Evolutionary conservation across 2,329 filamentous ascomycete species (phyloP).

Genomic region (Colletotrichum aenigma): DNA sequence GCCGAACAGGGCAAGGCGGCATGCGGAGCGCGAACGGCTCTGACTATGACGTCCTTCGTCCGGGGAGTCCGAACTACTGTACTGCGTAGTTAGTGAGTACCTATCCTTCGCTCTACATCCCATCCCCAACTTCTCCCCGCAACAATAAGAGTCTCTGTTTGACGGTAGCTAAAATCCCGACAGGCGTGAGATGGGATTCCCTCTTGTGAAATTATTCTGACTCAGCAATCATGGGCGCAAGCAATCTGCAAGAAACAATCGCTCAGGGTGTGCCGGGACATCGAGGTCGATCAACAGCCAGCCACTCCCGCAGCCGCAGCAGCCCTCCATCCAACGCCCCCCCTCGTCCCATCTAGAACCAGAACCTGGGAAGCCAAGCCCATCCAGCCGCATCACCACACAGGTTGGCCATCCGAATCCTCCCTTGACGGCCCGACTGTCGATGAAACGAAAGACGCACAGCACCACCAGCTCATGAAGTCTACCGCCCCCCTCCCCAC

Average conservation of each 20-base stretch:
- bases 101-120: neutral
- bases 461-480: neutral
- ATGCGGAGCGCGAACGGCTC: neutral
- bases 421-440: neutral
- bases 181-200: neutral
- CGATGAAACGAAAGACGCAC: neutral
- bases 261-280: neutral
- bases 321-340: neutral
- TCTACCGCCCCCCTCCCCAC: neutral
- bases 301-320: neutral
- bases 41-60: slow-evolving; percentile 3
- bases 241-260: neutral
- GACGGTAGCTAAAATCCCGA: neutral
- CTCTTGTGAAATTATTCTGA: neutral
- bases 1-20: slow-evolving; percentile 2
- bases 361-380: neutral
- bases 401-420: neutral
- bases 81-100: neutral
- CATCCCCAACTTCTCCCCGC: neutral
- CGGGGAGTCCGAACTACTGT: neutral
- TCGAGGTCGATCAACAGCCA: neutral
- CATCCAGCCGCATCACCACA: neutral
- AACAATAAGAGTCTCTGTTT: neutral
- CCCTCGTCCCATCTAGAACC: neutral
- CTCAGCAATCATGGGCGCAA: neutral